Conservation (phyloP, 352 stramenopile species). For the Phytophthora multivora region DNA sequence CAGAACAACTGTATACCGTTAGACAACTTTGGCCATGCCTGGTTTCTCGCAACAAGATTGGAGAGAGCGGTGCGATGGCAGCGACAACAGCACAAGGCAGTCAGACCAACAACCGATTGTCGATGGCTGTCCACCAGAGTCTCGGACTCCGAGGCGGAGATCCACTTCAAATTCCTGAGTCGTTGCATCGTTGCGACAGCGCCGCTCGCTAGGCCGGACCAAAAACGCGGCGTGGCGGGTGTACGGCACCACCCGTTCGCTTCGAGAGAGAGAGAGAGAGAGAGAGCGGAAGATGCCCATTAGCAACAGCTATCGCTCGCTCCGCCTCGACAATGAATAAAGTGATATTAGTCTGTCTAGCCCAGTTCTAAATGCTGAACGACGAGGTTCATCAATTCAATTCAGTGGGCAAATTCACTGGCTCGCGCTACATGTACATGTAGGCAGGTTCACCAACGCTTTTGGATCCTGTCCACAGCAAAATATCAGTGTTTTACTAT, state of each 20-base stretch:
- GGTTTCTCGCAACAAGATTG: no score
- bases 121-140: not conserved
- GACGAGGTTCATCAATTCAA: constrained; percentile 1
- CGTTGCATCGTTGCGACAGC: constrained; percentile 26
- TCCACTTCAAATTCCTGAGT: constrained; percentile 22
- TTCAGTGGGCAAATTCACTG: constrained; percentile 9
- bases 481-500: constrained; percentile 21
- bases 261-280: constrained; percentile 27
- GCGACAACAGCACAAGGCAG: not conserved
- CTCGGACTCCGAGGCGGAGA: no score
- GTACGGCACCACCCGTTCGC: constrained; percentile 27
- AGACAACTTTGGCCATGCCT: no score
- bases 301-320: constrained; percentile 9
- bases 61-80: no score
- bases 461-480: constrained; percentile 6
- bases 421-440: constrained; percentile 6
- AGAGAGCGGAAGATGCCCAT: constrained; percentile 30
- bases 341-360: no score
- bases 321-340: constrained; percentile 5
- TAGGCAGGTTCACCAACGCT: constrained; percentile 8
- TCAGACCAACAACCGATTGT: not conserved
- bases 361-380: no score
- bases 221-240: constrained; percentile 22
- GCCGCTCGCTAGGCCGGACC: constrained; percentile 22
- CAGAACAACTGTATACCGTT: no score